Evolutionary conservation across 305 asterid species (phyloP).

Genomic region (Rubia peregrina): DNA sequence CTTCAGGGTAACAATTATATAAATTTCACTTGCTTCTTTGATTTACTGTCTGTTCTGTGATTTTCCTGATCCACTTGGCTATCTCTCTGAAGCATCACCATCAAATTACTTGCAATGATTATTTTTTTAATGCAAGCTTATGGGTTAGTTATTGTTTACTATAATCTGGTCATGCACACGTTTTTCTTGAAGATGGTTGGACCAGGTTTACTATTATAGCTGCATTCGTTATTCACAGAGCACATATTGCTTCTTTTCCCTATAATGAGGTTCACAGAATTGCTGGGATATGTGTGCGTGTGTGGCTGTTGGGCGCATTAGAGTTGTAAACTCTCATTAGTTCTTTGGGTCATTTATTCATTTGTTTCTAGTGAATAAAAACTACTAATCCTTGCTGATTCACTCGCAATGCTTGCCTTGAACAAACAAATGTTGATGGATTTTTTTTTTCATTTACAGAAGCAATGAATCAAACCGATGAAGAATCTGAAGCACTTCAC

Average conservation of each 20-base stretch:
- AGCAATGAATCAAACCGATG: constrained; percentile 59
- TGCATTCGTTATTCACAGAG: neutral
- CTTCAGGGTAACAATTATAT: constrained; percentile 55
- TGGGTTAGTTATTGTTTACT: neutral
- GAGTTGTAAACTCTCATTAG: neutral
- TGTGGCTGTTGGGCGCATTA: too few species aligned
- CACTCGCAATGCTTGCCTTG: neutral
- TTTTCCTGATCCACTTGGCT: neutral
- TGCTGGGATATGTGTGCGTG: too few species aligned
- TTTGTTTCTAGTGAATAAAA: too few species aligned
- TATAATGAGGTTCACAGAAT: neutral
- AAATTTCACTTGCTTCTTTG: neutral
- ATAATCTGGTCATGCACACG: neutral
- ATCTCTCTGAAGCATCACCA: neutral
- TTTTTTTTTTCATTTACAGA: constrained; percentile 34
- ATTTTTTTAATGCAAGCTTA: neutral
- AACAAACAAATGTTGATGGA: neutral
- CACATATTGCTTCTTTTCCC: neutral
- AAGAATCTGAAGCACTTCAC: constrained; percentile 76
- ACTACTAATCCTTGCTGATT: neutral
- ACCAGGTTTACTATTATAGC: neutral
- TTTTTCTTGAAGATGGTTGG: neutral
- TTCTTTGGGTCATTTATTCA: neutral
- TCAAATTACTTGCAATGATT: neutral
- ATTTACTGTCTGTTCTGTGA: neutral